phyloP scores from a whole-genome alignment of 768 basidiomycete genomes.

The Agrocybe praecox region DNA sequence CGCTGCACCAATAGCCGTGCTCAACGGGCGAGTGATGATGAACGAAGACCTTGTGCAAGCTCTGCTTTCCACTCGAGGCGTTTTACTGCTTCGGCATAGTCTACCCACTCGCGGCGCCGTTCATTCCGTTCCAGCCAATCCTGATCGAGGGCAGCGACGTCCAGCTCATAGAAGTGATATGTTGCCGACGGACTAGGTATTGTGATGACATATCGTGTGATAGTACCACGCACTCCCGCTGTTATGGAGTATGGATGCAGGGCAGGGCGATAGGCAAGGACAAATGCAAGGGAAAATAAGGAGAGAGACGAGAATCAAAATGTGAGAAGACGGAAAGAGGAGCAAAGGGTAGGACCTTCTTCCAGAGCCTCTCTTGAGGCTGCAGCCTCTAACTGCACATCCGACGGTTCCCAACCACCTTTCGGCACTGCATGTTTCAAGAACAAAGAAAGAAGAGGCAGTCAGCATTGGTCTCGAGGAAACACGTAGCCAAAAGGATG shows the following conservation, averaged over 20 bases:
- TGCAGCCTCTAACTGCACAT: conserved; percentile 82
- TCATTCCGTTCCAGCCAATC: conserved; percentile 84
- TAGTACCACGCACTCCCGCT: conserved; percentile 89
- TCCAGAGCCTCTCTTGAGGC: conserved; percentile 91
- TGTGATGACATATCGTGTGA: conserved; percentile 84
- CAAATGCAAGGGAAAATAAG: conserved; percentile 27
- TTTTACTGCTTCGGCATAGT: conserved; percentile 77
- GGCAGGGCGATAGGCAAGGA: conserved; percentile 24
- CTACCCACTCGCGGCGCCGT: conserved; percentile 85
- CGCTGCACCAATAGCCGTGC: not conserved
- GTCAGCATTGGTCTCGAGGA: conserved; percentile 4
- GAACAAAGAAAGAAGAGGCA: conserved; percentile 9
- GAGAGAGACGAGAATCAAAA: conserved; percentile 61
- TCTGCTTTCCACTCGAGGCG: conserved; percentile 86
- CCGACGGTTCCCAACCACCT: conserved; percentile 87
- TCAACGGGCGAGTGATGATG: conserved; percentile 48
- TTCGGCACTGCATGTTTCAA: conserved; percentile 70
- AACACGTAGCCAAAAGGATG: conserved; percentile 5
- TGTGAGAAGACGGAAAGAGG: conserved; percentile 71
- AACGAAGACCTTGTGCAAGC: conserved; percentile 72
- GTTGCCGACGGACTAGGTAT: conserved; percentile 78
- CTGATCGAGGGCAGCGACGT: conserved; percentile 73
- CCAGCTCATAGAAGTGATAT: conserved; percentile 91
- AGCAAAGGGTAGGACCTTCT: conserved; percentile 92
- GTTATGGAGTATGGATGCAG: conserved; percentile 31